Percentiles rank a stretch among this genome's conserved stretches.
Evolutionary conservation across 306 rosid species (phyloP).

Genomic region (apple (Malus domestica)): ASM211411v1 NC_041796.1:17325001-17325500

Average conservation of each 20-base stretch:
- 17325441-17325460: too few relatives aligned
- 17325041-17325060: conserved; percentile 85
- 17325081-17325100: not conserved
- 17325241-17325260: conserved; percentile 58
- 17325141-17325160: not conserved
- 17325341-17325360: too few relatives aligned
- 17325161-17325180: not conserved
- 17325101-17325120: not conserved
- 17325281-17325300: not conserved
- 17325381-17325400: too few relatives aligned
- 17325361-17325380: too few relatives aligned
- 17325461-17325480: too few relatives aligned
- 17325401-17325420: too few relatives aligned
- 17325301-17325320: too few relatives aligned
- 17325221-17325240: conserved; percentile 90
- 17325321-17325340: too few relatives aligned
- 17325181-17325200: conserved; percentile 54
- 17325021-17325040: conserved; percentile 90
- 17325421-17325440: too few relatives aligned
- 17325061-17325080: conserved; percentile 95
- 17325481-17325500: too few relatives aligned
- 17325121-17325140: not conserved
- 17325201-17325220: conserved; percentile 89
- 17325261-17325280: not conserved
- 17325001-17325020: conserved; percentile 87